Base-by-base conservation (phyloP, 768 basidiomycete species). In the Phylloporus sp. region DNA sequence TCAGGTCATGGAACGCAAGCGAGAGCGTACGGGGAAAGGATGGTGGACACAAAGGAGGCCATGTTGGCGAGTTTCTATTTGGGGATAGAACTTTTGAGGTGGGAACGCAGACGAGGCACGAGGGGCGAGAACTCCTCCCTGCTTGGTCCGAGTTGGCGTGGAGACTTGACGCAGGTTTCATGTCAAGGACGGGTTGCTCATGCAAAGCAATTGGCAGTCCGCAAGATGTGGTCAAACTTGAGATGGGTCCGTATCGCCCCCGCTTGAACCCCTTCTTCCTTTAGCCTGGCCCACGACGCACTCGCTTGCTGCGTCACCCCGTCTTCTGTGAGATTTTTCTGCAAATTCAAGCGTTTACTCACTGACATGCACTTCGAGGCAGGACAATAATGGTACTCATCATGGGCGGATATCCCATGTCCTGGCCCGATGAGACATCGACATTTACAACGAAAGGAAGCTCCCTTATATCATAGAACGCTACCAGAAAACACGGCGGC, bases 1-100 rank as follows among this genome's bases (percentile, higher is more conserved):
- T 1, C 6, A 17, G 15, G 39, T 11, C 28, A 26, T 35, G n/a
- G 20, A 44, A 32, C n/a, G 18, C 1, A 24, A n/a, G 44, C 9
- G 13, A 27, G 9, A 14, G 18, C 59, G 34, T 40, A 56, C 60
- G 22, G 49, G 4, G 49, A 39, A 2, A 51, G 3, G 3, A 54
- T 13, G 10, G 21, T 15, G 15, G 44, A 38, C 2, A 18, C 3
- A n/a, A 46, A 15, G 0, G 26, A 44, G 15, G 42, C 7, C 48
- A 32, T 29, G 4, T 23, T 27, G 23, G 28, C 10, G 20, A 27
- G 7, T 46, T 46, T 35, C 41, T 53, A 49, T 47, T 53, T 29
- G 20, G 21, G 31, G 44, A 46, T 38, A 42, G 27, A 20, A 4
- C n/a, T 24, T 29, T 44, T 18, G 21, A 14, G 33, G 33, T 14